Evolutionary conservation across 2,329 filamentous ascomycete species (phyloP).

Genomic region (Emergomyces africanus): DNA sequence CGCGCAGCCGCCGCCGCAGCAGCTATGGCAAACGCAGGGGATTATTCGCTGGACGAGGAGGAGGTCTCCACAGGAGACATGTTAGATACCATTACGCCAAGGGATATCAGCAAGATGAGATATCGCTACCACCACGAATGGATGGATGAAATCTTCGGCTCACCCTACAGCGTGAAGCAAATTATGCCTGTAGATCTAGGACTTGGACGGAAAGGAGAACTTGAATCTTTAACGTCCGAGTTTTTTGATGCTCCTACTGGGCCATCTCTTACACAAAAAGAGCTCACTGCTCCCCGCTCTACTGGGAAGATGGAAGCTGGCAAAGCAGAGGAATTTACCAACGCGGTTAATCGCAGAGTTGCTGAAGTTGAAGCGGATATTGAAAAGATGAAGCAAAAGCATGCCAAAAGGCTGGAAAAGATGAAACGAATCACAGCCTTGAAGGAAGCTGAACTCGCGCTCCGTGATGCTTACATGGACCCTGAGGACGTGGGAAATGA

Average conservation of each 20-base stretch:
- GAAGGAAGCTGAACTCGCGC: conserved; percentile 60
- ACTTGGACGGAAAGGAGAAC: conserved; percentile 69
- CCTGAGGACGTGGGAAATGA: conserved; percentile 44
- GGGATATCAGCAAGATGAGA: conserved; percentile 74
- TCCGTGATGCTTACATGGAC: conserved; percentile 53
- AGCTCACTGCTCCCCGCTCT: conserved; percentile 19
- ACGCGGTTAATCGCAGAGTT: conserved; percentile 60
- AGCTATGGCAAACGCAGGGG: conserved; percentile 27
- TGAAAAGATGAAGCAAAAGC: conserved; percentile 66
- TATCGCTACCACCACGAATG: conserved; percentile 96
- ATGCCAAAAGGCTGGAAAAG: conserved; percentile 61
- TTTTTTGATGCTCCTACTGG: conserved; percentile 56
- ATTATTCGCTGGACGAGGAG: conserved; percentile 62
- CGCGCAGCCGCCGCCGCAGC: conserved; percentile 28
- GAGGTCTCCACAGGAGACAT: conserved; percentile 77
- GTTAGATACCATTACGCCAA: conserved; percentile 77
- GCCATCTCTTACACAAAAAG: conserved; percentile 14
- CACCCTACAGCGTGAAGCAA: conserved; percentile 72
- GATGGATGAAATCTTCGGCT: conserved; percentile 96
- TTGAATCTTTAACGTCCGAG: conserved; percentile 68
- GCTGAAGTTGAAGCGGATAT: conserved; percentile 67
- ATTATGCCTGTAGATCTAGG: conserved; percentile 81
- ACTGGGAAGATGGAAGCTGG: conserved; percentile 56
- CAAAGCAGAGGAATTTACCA: conserved; percentile 74
- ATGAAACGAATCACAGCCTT: conserved; percentile 59